Evolutionary conservation across 73 alveolate species (phyloP), one percentile per base, ranked within the genome.

Genomic region (Effrenium voratum): DNA sequence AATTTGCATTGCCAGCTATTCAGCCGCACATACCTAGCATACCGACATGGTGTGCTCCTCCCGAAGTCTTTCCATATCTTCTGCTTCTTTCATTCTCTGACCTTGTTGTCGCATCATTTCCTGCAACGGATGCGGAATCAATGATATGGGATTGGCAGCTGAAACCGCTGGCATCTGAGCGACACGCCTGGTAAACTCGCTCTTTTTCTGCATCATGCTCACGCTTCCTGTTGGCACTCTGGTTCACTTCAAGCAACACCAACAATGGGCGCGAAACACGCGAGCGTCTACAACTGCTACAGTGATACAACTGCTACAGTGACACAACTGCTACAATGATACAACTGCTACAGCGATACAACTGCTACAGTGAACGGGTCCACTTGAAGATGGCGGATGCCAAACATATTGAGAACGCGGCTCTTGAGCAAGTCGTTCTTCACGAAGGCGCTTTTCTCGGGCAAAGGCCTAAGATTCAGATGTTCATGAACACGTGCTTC

Each of bases 381-480:
- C n/a, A n/a, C n/a, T n/a, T n/a, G n/a, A n/a, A n/a, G n/a, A n/a
- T n/a, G n/a, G n/a, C n/a, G n/a, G n/a, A n/a, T n/a, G n/a, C n/a
- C n/a, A n/a, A n/a, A n/a, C n/a, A n/a, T 26, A 12, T 47, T 41
- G 52, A 30, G 94, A 22, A 16, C 60, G 66, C 13, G 60, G 75
- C 94, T 86, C 82, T 86, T 72, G 26, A 24, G 94, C 94, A 13
- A 60, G 63, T 47, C 41, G 83, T 68, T 90, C 88, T 57, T 90
- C 97, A 44, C 86, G 57, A 1, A 73, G 73, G 13, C 97, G 97
- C 87, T 90, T 90, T 87, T 70, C 86, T 43, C 97, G 86, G 2
- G 97, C 87, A 32, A 46, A 90, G 72, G 97, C 97, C 97, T 90
- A 2, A 8, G 50, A 0, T 19, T 52, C 63, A 52, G 8, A n/a